Base-by-base conservation (phyloP, 805 yeast species). In the Metschnikowia gelsemii region DNA sequence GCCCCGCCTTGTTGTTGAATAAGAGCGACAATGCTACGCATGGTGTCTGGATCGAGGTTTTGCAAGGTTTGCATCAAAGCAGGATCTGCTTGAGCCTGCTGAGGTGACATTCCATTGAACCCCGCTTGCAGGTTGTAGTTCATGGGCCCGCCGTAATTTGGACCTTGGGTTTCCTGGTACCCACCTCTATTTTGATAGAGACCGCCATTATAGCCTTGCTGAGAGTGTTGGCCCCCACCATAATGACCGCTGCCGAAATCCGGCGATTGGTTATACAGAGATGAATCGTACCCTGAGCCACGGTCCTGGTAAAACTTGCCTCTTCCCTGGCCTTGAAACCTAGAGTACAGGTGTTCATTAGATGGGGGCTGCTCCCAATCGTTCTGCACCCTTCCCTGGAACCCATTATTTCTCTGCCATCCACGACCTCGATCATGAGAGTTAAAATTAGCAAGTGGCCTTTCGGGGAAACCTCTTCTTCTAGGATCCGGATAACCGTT, bases 11-110 rank as follows among this genome's bases (percentile, higher is more conserved):
- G 47, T 17, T 53, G 61, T 33, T 55, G 63, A 21, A 67, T 51
- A 12, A 61, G 42, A 12, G 53, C 48, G 9, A 66, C 51, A 46
- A 66, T 57, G 38, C 51, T 63, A 40, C 66, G 71, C 54, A 60
- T 57, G 16, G 70, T 54, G 14, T 55, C 48, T 2, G 68, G 67
- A 38, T 64, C 68, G 46, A 66, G 43, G 17, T 46, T 51, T 40
- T 55, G 56, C 25, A 55, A 47, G 2, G 55, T 50, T 23, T 55
- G 57, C 18, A 50, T n/a, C 25, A 54, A 35, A 8, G 51, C 43
- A 6, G 51, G 42, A 19, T 40, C 37, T 5, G 39, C 35, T 19
- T 28, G 39, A 7, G 25, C 8, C 19, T 33, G 38, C 13, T 11
- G 24, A 3, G 35, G 14, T 11, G 32, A 6, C 17, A 17, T 22